Percentiles rank a stretch among this genome's conserved stretches.
Conservation (phyloP, 83 land plant species). For the Larix sibirica region DNA sequence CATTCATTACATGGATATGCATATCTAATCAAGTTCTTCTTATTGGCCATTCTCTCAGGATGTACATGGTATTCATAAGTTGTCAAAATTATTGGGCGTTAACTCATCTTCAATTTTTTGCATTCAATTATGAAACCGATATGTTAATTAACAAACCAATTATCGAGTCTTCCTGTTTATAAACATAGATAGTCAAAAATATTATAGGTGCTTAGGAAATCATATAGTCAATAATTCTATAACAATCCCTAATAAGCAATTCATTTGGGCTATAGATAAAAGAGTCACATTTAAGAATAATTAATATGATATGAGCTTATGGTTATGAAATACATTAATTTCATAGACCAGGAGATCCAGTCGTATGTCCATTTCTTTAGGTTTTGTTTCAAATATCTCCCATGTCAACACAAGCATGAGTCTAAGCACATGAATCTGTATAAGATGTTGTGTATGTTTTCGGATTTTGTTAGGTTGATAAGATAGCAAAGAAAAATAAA, state of each 20-base stretch:
- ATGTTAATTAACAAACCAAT: no score
- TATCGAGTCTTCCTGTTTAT: no score
- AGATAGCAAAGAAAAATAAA: background rate
- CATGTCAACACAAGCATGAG: background rate
- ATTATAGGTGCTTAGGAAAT: no score
- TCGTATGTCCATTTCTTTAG: slow-evolving; percentile 92
- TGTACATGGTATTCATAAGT: no score
- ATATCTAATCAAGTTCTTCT: no score
- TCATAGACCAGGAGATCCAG: slow-evolving; percentile 88
- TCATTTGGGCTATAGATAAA: background rate
- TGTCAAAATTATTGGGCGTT: no score
- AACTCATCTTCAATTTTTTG: no score
- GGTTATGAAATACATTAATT: slow-evolving; percentile 1
- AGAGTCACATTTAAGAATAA: background rate
- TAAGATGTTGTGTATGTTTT: background rate
- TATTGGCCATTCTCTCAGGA: no score
- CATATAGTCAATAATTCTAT: background rate
- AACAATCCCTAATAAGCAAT: background rate
- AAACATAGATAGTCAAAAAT: no score
- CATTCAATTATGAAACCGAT: no score
- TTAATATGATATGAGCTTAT: background rate
- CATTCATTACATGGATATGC: no score
- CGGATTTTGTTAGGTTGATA: background rate
- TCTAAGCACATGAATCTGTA: background rate
- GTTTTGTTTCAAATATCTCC: slow-evolving; percentile 20